A percentile compares a stretch with the other conserved stretches of the same genome.
These are phyloP conservation scores for Saitoella complicata DNA, from an alignment of 805 yeast species.

Conservation along the genomic window DNA sequence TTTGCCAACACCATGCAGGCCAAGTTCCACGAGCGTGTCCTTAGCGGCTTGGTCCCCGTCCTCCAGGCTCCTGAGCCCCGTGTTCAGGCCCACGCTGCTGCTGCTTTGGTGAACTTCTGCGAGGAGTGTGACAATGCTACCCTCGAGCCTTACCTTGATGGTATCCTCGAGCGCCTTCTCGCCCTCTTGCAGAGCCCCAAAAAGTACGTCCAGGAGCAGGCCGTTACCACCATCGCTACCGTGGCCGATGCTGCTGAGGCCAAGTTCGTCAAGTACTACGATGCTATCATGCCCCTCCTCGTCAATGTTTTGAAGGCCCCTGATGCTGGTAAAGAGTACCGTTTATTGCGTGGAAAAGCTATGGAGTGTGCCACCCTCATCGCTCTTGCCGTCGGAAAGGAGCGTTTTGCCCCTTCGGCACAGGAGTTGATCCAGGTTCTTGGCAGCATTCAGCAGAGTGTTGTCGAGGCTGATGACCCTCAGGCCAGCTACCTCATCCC, in stretches of 20 bases:
- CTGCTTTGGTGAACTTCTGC: conserved; percentile 88
- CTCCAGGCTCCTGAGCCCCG: conserved; percentile 61
- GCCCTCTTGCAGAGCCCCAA: conserved; percentile 70
- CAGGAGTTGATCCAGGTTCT: conserved; percentile 57
- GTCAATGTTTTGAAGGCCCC: conserved; percentile 54
- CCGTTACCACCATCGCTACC: conserved; percentile 86
- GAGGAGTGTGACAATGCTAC: conserved; percentile 81
- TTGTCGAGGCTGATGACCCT: conserved; percentile 61
- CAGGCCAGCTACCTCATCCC: conserved; percentile 74
- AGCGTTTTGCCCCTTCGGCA: conserved; percentile 62
- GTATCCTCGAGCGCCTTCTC: conserved; percentile 54
- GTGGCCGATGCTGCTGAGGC: conserved; percentile 92
- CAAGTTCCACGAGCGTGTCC: conserved; percentile 56
- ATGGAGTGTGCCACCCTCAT: conserved; percentile 91
- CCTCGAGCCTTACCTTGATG: conserved; percentile 85
- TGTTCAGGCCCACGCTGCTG: conserved; percentile 97
- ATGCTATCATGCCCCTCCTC: conserved; percentile 80
- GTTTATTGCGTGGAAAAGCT: conserved; percentile 76
- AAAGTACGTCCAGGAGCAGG: conserved; percentile 93
- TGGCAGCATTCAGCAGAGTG: conserved; percentile 46
- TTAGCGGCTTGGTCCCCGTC: conserved; percentile 79
- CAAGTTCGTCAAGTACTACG: conserved; percentile 80
- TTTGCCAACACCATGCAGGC: conserved; percentile 75
- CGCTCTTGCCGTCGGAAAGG: conserved; percentile 89
- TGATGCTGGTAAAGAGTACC: conserved; percentile 63